These are phyloP conservation scores for Eleusine indica DNA, from an alignment of 176 grass and related monocot genomes.

Conservation along the genomic window DNA sequence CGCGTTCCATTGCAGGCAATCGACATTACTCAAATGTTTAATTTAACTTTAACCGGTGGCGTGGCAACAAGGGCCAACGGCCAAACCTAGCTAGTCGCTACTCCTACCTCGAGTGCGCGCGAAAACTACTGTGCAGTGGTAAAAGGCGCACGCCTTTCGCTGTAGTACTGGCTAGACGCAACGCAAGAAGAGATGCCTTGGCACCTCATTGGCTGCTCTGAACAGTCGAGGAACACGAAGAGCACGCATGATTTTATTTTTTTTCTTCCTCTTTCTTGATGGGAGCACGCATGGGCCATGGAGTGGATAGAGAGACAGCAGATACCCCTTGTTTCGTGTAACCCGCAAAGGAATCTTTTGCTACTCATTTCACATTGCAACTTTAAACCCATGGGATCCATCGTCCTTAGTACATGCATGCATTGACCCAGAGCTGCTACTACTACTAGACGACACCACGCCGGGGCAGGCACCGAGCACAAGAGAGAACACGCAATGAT, in stretches of 20 bases:
- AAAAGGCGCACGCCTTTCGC: conserved; percentile 37
- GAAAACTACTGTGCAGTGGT: background rate
- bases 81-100: conserved; percentile 15
- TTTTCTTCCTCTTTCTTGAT: background rate
- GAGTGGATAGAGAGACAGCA: conserved; percentile 9
- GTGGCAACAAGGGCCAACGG: background rate
- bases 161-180: background rate
- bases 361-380: conserved; percentile 39
- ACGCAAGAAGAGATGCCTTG: background rate
- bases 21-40: background rate
- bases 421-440: background rate
- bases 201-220: conserved; percentile 25
- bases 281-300: background rate
- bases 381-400: background rate
- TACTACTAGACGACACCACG: background rate
- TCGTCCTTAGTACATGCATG: conserved; percentile 21
- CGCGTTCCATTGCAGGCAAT: background rate
- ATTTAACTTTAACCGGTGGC: background rate
- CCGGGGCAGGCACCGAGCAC: conserved; percentile 24
- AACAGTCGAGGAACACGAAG: background rate
- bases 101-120: background rate
- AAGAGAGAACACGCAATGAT: conserved; percentile 23
- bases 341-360: conserved; percentile 2
- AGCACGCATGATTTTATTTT: background rate
- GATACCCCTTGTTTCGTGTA: background rate